Conservation (phyloP, 2,329 filamentous ascomycete species). For the Aureobasidium uvarum region DNA sequence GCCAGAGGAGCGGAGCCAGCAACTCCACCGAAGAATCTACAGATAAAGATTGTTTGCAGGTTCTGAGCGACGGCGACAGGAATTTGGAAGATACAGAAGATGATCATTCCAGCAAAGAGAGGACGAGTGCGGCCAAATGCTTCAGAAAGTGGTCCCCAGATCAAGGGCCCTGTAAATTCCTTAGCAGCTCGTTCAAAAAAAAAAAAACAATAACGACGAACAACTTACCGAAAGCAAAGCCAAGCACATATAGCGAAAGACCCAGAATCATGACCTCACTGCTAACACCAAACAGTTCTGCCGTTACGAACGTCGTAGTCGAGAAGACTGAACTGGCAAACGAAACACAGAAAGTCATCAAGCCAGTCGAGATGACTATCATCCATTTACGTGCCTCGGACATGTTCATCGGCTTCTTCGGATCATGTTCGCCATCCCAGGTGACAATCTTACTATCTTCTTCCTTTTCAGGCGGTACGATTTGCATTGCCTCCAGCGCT, state of each 20-base stretch:
- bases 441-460: conserved; percentile 30
- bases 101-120: conserved; percentile 49
- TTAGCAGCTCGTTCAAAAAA: neutral
- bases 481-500: conserved; percentile 9
- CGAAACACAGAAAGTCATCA: conserved; percentile 33
- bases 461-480: conserved; percentile 15
- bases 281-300: conserved; percentile 47
- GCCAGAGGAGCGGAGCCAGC: conserved; percentile 52
- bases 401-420: conserved; percentile 32
- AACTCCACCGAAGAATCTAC: conserved; percentile 53
- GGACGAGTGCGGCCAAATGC: conserved; percentile 52
- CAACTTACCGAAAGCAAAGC: conserved; percentile 17
- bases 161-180: conserved; percentile 10
- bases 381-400: conserved; percentile 30
- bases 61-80: conserved; percentile 54
- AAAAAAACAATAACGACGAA: neutral
- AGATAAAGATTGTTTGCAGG: conserved; percentile 53
- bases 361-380: conserved; percentile 32
- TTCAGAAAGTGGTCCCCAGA: conserved; percentile 59
- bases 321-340: conserved; percentile 43
- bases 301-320: conserved; percentile 44
- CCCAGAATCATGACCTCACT: conserved; percentile 48
- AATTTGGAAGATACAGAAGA: conserved; percentile 55
- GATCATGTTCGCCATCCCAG: conserved; percentile 32
- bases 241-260: conserved; percentile 50